Evolutionary conservation across 1,139 yeast genomes (phyloP).

Genomic region (Zygoascus hellenicus): DNA sequence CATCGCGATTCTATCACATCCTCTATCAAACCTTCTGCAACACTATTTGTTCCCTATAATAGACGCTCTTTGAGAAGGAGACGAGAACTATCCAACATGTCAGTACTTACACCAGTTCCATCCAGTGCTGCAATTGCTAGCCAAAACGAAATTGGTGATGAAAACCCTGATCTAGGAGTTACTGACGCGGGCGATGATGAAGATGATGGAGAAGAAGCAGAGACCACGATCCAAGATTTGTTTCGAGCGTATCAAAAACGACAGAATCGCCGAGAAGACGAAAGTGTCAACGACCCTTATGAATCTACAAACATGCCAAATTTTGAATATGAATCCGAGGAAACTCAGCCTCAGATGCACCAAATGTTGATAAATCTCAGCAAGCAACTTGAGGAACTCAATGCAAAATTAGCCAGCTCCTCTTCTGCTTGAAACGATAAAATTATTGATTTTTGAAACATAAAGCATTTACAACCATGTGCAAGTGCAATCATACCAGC

Average conservation of each 20-base stretch:
- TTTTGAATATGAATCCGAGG: neutral
- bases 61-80: conserved; percentile 4
- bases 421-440: neutral
- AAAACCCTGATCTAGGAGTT: conserved; percentile 5
- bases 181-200: conserved; percentile 11
- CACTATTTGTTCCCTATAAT: conserved; percentile 1
- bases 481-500: neutral
- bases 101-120: conserved; percentile 12
- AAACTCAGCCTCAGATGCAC: neutral
- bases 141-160: conserved; percentile 1
- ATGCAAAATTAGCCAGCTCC: neutral
- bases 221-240: conserved; percentile 6
- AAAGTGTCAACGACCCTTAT: neutral
- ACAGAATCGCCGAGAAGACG: neutral
- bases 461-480: neutral
- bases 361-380: conserved; percentile 4
- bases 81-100: conserved; percentile 1
- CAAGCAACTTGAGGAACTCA: conserved; percentile 1
- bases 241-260: conserved; percentile 4
- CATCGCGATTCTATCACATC: conserved; percentile 9
- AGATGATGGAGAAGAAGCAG: conserved; percentile 15
- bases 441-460: neutral
- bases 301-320: neutral
- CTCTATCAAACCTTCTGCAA: conserved; percentile 4
- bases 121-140: conserved; percentile 10